Percentiles rank a stretch among this genome's conserved stretches.
These are phyloP conservation scores for Nemania serpens DNA, from an alignment of 2,329 filamentous ascomycete species.

Conservation along the genomic window DNA sequence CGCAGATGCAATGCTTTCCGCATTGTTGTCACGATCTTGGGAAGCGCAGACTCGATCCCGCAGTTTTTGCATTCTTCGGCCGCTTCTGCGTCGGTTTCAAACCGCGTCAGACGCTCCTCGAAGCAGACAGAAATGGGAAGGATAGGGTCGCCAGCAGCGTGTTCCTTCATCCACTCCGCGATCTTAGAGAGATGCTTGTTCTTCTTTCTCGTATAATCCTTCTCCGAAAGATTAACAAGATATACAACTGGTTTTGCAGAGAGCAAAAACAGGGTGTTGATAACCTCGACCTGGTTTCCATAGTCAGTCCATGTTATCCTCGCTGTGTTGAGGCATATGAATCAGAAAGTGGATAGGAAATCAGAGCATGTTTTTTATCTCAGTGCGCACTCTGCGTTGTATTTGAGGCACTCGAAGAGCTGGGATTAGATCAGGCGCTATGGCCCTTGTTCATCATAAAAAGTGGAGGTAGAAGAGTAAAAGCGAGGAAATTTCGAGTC, in stretches of 20 bases:
- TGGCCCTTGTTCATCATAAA: slow-evolving; percentile 98
- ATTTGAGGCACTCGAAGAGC: slow-evolving; percentile 94
- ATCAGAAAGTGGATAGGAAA: slow-evolving; percentile 26
- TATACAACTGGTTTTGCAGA: slow-evolving; percentile 97
- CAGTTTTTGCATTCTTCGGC: slow-evolving; percentile 87
- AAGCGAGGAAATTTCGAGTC: slow-evolving; percentile 42
- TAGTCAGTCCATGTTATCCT: slow-evolving; percentile 34
- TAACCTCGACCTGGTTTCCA: slow-evolving; percentile 79
- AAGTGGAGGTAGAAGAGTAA: slow-evolving; percentile 29
- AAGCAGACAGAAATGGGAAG: slow-evolving; percentile 92
- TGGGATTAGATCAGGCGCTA: slow-evolving; percentile 96
- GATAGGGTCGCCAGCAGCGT: slow-evolving; percentile 85
- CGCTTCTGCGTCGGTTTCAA: slow-evolving; percentile 76
- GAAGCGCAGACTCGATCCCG: slow-evolving; percentile 83
- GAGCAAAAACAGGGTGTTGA: slow-evolving; percentile 94
- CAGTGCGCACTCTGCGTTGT: slow-evolving; percentile 80
- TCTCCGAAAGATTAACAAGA: slow-evolving; percentile 95
- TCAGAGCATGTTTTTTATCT: slow-evolving; percentile 83
- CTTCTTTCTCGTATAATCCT: slow-evolving; percentile 97
- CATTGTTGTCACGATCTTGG: slow-evolving; percentile 93
- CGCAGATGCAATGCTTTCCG: slow-evolving; percentile 86
- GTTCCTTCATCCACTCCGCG: slow-evolving; percentile 91
- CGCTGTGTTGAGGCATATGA: background rate
- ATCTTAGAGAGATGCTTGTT: slow-evolving; percentile 98
- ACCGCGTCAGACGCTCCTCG: slow-evolving; percentile 86